Evolutionary conservation across 192 early-diverging fungal genomes (phyloP).

Genomic region (Rhizophagus clarus): DNA sequence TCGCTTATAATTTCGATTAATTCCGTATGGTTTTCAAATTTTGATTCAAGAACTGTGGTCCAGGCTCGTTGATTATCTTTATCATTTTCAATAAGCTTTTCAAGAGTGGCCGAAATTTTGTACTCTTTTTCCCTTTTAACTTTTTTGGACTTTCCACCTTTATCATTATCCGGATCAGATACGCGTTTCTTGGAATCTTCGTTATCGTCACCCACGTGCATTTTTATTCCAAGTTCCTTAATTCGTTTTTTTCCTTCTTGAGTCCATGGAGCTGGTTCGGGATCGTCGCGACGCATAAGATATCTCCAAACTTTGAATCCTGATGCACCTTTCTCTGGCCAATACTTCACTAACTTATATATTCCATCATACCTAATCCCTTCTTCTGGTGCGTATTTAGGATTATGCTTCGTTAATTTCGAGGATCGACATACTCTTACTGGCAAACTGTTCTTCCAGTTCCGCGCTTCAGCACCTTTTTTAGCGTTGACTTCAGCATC

Average conservation of each 20-base stretch:
- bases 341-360: conserved; percentile 68
- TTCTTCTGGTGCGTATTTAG: conserved; percentile 51
- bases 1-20: conserved; percentile 39
- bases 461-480: conserved; percentile 45
- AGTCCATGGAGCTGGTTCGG: conserved; percentile 67
- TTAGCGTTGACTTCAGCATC: conserved; percentile 46
- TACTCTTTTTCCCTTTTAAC: conserved; percentile 19
- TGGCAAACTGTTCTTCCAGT: conserved; percentile 57
- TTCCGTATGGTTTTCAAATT: conserved; percentile 38
- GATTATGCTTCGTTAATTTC: conserved; percentile 50
- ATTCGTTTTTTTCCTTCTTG: conserved; percentile 50
- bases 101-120: conserved; percentile 24
- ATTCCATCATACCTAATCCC: conserved; percentile 69
- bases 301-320: conserved; percentile 65
- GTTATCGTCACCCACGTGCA: conserved; percentile 27
- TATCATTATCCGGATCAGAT: not conserved
- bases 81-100: conserved; percentile 34
- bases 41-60: conserved; percentile 32
- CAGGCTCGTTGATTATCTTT: conserved; percentile 37
- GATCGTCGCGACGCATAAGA: conserved; percentile 64
- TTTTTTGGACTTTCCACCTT: not conserved
- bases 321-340: conserved; percentile 51
- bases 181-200: conserved; percentile 9
- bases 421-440: conserved; percentile 61
- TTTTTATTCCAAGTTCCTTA: conserved; percentile 45